These are phyloP conservation scores for Podaxis mareebaensis DNA, from an alignment of 768 basidiomycete genomes.

Conservation along the genomic window DNA sequence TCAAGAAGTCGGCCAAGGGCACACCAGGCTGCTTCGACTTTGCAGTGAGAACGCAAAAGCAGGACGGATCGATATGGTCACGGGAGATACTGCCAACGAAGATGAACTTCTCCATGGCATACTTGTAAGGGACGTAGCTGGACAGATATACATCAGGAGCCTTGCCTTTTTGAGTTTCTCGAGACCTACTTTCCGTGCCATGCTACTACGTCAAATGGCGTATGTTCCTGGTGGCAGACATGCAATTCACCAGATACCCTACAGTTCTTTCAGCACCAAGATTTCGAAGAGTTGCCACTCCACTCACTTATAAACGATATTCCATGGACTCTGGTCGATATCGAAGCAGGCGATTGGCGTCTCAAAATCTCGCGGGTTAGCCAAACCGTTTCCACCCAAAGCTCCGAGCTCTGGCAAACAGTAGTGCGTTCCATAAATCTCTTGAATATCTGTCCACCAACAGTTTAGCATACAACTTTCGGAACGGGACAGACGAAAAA, in stretches of 20 bases:
- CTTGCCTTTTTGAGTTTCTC: background rate
- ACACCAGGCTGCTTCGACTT: conserved; percentile 59
- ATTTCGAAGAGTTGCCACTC: background rate
- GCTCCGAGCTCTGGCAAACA: conserved; percentile 66
- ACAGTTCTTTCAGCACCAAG: background rate
- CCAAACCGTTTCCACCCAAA: conserved; percentile 65
- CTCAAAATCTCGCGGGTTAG: conserved; percentile 66
- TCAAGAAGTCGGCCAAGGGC: conserved; percentile 63
- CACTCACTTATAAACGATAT: conserved; percentile 51
- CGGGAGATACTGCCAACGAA: conserved; percentile 64
- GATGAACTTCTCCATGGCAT: conserved; percentile 63
- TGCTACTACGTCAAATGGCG: conserved; percentile 73
- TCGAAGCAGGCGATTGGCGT: conserved; percentile 65
- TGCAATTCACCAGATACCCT: conserved; percentile 59
- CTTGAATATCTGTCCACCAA: conserved; percentile 51
- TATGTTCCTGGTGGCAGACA: conserved; percentile 57
- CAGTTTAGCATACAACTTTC: background rate
- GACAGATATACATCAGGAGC: background rate
- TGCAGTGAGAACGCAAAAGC: conserved; percentile 69
- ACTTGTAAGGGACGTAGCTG: conserved; percentile 70
- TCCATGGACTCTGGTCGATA: conserved; percentile 61
- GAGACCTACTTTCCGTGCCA: conserved; percentile 66
- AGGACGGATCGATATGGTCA: conserved; percentile 71
- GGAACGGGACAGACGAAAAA: background rate
- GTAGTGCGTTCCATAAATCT: conserved; percentile 66